These are phyloP conservation scores for Tricholomella constricta DNA, from an alignment of 768 basidiomycete genomes.

Conservation along the genomic window DNA sequence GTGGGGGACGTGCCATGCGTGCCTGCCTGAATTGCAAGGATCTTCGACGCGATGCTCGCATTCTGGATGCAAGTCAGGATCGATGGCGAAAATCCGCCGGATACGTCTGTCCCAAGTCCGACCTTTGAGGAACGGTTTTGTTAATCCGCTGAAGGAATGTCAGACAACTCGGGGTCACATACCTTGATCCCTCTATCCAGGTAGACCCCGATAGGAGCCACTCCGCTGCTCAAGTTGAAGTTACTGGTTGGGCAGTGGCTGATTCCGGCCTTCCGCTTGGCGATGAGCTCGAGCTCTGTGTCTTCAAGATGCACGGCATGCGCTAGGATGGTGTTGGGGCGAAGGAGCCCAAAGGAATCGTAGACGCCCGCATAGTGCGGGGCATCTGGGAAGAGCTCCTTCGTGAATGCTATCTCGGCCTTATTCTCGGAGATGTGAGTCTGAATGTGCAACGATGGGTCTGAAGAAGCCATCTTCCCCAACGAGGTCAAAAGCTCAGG, in stretches of 20 bases:
- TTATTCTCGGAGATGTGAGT: constrained; percentile 91
- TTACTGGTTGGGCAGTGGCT: constrained; percentile 96
- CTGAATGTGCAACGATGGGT: constrained; percentile 75
- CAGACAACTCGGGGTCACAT: constrained; percentile 9
- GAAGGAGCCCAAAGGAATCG: constrained; percentile 73
- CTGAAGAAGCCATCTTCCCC: constrained; percentile 57
- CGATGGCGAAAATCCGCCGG: constrained; percentile 84
- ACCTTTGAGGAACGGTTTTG: constrained; percentile 52
- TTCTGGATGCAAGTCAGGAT: constrained; percentile 76
- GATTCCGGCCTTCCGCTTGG: constrained; percentile 66
- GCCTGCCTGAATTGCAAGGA: constrained; percentile 51
- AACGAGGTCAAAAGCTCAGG: constrained; percentile 63
- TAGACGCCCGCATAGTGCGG: constrained; percentile 80
- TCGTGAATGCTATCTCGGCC: constrained; percentile 67
- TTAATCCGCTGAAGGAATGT: not conserved
- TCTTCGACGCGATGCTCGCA: constrained; percentile 80
- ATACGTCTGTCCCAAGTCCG: constrained; percentile 92
- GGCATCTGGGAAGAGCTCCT: constrained; percentile 63
- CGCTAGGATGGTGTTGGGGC: constrained; percentile 81
- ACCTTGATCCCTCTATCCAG: constrained; percentile 90
- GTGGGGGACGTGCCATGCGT: not conserved
- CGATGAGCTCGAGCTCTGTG: constrained; percentile 73
- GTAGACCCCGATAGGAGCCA: constrained; percentile 76
- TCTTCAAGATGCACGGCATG: constrained; percentile 83
- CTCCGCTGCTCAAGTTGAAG: constrained; percentile 85